These are phyloP conservation scores for Colletotrichum australisinense DNA, from an alignment of 2,329 filamentous ascomycete genomes.

Conservation along the genomic window DNA sequence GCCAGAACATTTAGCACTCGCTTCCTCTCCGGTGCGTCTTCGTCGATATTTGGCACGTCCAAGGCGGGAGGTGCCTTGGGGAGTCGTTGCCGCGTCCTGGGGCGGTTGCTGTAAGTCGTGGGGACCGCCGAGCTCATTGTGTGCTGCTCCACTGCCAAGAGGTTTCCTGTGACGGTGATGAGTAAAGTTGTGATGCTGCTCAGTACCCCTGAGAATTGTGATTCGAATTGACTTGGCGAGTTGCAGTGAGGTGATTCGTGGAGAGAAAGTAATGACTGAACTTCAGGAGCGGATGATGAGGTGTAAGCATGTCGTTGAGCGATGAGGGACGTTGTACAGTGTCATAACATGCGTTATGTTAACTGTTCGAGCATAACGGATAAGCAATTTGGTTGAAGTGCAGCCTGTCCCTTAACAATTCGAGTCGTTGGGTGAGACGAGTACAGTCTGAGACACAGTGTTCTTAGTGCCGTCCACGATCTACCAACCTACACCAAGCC, in stretches of 20 bases:
- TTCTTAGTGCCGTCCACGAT: not conserved
- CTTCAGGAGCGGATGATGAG: not conserved
- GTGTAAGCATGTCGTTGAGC: not conserved
- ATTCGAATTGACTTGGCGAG: not conserved
- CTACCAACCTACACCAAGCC: not conserved
- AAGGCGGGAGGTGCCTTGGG: slow-evolving; percentile 54
- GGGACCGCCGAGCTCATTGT: not conserved
- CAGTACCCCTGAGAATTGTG: not conserved
- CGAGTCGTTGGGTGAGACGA: not conserved
- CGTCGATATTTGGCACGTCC: slow-evolving; percentile 58
- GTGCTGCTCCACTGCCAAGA: not conserved
- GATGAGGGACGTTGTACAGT: not conserved
- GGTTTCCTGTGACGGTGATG: not conserved
- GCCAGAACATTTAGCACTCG: slow-evolving; percentile 65
- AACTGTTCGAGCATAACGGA: not conserved
- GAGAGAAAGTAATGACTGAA: not conserved
- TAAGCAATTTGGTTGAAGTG: not conserved
- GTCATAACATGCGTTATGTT: not conserved
- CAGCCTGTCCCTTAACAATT: not conserved
- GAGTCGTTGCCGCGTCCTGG: slow-evolving; percentile 49
- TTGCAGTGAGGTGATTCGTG: not conserved
- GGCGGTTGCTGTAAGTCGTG: slow-evolving; percentile 14
- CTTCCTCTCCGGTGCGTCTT: slow-evolving; percentile 65
- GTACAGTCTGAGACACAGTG: not conserved
- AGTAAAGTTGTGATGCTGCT: not conserved